Evolutionary conservation across 2,329 filamentous ascomycete species (phyloP), one percentile per base, ranked within the genome.

Genomic region (Akanthomyces dipterigenus): DNA sequence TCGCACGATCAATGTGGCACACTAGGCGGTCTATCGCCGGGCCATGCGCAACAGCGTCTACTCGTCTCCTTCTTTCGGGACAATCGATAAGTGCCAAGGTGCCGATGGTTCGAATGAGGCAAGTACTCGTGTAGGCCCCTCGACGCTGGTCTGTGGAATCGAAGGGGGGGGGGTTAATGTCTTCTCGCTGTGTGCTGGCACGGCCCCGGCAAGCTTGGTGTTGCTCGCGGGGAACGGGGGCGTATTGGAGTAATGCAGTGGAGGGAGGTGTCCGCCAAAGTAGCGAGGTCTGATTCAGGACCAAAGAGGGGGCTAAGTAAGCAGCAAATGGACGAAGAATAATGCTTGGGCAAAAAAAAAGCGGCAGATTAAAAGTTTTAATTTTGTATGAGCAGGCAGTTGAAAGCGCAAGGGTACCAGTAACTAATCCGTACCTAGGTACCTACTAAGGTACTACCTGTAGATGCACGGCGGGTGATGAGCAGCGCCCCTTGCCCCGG

Each of bases 1-100:
- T 56, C n/a, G 55, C 24, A 49, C 55, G 49, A 40, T 58, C 34
- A 40, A 45, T 28, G 31, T 11, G 40, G 45, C 55, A 58, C 55
- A 9, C 31, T 34, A 12, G 45, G 55, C 45, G 28, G 55, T 49
- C 55, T 58, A 58, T 31, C 38, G 45, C 34, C 34, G 14, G 40
- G 43, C 55, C 55, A 58, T 57, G 31, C 45, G 55, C 42, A 38
- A 31, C 38, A 18, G 20, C 34, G 34, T 49, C 14, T 31, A 18
- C 2, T 40, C 55, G 43, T 38, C 38, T 49, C 42, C 28, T 34
- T 22, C 9, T 46, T 36, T 1, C 48, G 8, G 16, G 26, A 24
- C 24, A 11, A 20, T 45, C 53, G 40, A 28, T 24, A 18, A 24
- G 26, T 16, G n/a, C 11, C 26, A 34, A 45, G 3, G 16, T 36